These are phyloP conservation scores for Gremmenia infestans DNA, from an alignment of 2,329 filamentous ascomycete species.

Conservation along the genomic window DNA sequence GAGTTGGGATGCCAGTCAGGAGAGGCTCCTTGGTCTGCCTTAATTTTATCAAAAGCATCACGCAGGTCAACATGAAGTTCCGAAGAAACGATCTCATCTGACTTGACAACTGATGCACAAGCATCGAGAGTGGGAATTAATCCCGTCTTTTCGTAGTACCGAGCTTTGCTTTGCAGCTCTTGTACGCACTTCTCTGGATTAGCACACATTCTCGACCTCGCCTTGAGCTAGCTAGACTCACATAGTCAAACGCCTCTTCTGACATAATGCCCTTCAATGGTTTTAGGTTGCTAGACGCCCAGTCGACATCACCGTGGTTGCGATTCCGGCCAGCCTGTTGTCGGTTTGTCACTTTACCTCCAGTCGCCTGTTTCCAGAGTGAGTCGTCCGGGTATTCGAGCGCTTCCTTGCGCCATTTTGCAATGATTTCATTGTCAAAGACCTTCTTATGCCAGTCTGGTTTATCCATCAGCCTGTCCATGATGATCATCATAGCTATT, in stretches of 20 bases:
- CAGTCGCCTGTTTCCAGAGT: not conserved
- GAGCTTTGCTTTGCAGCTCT: slow-evolving; percentile 1
- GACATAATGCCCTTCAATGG: not conserved
- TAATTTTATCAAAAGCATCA: slow-evolving; percentile 34
- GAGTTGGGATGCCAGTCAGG: slow-evolving; percentile 60
- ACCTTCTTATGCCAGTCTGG: slow-evolving; percentile 13
- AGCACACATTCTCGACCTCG: not conserved
- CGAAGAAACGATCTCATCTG: not conserved
- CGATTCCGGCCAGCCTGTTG: not conserved
- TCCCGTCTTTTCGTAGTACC: not conserved
- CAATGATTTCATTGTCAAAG: slow-evolving; percentile 17
- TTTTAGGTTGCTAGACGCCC: not conserved
- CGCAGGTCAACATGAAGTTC: not conserved
- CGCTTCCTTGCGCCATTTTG: slow-evolving; percentile 18
- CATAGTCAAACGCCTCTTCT: not conserved
- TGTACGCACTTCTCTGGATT: not conserved
- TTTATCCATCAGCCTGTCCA: slow-evolving; percentile 20
- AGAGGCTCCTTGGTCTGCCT: slow-evolving; percentile 43
- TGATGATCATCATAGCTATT: slow-evolving; percentile 18
- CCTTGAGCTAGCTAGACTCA: not conserved
- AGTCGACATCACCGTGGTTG: not conserved
- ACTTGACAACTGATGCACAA: slow-evolving; percentile 1
- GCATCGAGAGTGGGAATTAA: slow-evolving; percentile 2
- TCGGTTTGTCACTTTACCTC: not conserved
- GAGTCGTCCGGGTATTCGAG: not conserved